Evolutionary conservation across 2,329 filamentous ascomycete genomes (phyloP), one percentile per base, ranked within the genome.

Genomic region (Trichoderma guizhouense): DNA sequence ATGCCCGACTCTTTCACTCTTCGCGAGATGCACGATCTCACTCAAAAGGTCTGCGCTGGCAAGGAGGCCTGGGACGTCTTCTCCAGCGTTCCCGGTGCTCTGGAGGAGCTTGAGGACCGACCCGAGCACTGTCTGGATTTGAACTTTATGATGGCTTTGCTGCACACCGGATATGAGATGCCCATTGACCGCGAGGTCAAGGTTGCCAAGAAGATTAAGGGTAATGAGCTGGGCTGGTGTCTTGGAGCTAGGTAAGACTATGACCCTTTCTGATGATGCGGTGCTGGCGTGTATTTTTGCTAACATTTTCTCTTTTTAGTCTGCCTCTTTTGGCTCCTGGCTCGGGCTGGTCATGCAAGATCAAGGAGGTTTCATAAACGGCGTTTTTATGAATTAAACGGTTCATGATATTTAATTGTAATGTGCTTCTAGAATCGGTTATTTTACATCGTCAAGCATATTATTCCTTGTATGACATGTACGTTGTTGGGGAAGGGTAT

Each of bases 1-100:
- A 98, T 99, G 94, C 96, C 97, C n/a, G 94, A 97, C 76, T 95
- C 93, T 7, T 99, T 98, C 83, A 98, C 95, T 1, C 85, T 99
- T 39, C 89, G 91, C 64, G 96, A 99, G 85, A 88, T 99, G 78
- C 92, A 95, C 78, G 93, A 97, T 73, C 88, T 98, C 21, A 90
- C 96, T 0, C 86, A 90, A 75, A 92, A 91, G 53, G 97, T 99
- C 12, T 99, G 96, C 82, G 88, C 89, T 72, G 95, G 95, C 36
- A 89, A 92, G 80, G 79, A 85, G 21, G 86, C 87, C 39, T 99
- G 96, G 96, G 91, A 91, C 75, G 87, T 93, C 0, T 99, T 99
- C 79, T 85, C 87, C 70, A 88, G 88, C 71, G 87, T 98, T 26
- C 90, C 92, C 7, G 91, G 89, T 24, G 97, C 95, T 0, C 81